Evolutionary conservation across 139 green algal genomes (phyloP).

Genomic region (Chlorella sp.): DNA sequence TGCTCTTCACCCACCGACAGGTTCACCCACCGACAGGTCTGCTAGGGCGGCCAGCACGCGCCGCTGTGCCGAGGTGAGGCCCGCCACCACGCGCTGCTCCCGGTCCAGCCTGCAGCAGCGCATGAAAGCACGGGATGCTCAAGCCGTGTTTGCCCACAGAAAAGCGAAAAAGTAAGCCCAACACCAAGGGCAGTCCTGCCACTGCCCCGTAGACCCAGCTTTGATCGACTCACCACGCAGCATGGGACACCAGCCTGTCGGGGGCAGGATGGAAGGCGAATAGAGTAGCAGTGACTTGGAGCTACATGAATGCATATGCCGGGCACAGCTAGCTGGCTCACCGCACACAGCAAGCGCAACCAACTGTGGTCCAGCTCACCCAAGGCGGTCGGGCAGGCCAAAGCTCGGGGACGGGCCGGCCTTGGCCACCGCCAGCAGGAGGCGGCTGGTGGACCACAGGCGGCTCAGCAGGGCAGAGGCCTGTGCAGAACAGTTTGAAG

Average conservation of each 20-base stretch:
- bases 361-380: neutral
- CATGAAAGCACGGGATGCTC: too few species aligned
- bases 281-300: too few species aligned
- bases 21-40: neutral
- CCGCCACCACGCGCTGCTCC: neutral
- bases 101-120: too few species aligned
- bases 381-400: conserved; percentile 5
- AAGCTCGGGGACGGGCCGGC: neutral
- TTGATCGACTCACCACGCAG: too few species aligned
- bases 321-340: too few species aligned
- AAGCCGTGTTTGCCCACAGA: too few species aligned
- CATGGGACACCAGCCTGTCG: neutral
- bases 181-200: too few species aligned
- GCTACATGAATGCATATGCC: too few species aligned
- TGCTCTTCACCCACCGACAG: neutral
- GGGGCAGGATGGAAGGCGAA: neutral
- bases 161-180: too few species aligned
- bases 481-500: too few species aligned
- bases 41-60: conserved; percentile 1
- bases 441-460: conserved; percentile 6
- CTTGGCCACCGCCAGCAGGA: neutral
- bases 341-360: too few species aligned
- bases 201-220: too few species aligned
- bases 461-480: neutral
- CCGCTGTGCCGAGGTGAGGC: conserved; percentile 13